Conservation (phyloP, 371 early-diverging fungal genomes). For the Mucor saturninus region DNA sequence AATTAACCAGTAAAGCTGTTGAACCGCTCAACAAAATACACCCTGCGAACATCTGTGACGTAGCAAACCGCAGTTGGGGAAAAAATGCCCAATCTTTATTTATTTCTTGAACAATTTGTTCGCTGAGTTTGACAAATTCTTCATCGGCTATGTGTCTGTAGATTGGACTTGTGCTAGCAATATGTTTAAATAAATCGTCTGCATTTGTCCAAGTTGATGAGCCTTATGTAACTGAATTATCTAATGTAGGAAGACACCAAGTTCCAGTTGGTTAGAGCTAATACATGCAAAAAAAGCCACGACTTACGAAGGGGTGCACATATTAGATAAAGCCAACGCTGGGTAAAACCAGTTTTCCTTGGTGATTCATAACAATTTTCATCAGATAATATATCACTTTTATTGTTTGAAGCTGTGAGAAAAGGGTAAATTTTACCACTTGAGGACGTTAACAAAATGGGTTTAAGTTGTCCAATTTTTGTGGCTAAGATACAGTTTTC, state of each 20-base stretch:
- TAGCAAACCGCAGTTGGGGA: conserved; percentile 1
- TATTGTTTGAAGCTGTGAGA: conserved; percentile 24
- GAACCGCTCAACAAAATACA: conserved; percentile 10
- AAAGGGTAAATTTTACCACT: conserved; percentile 23
- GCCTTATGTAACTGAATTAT: conserved; percentile 16
- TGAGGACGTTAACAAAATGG: conserved; percentile 20
- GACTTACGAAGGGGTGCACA: no score
- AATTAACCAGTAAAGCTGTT: conserved; percentile 15
- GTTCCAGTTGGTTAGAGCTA: conserved; percentile 21
- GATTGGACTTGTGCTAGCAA: conserved; percentile 20
- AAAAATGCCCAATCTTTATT: conserved; percentile 20
- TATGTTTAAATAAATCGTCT: conserved; percentile 19
- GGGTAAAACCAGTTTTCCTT: no score
- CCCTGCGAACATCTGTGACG: conserved; percentile 17
- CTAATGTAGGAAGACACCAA: conserved; percentile 17
- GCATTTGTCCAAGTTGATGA: conserved; percentile 19
- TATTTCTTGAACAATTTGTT: conserved; percentile 11
- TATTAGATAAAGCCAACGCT: no score
- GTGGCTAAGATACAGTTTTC: conserved; percentile 21
- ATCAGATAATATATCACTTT: conserved; percentile 23
- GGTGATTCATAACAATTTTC: no score
- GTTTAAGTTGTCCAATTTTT: conserved; percentile 21
- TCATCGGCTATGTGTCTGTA: conserved; percentile 18
- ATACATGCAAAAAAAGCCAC: no score
- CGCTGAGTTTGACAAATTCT: conserved; percentile 18